Conservation (phyloP, 1,139 yeast species). For the Candida sp. region DNA sequence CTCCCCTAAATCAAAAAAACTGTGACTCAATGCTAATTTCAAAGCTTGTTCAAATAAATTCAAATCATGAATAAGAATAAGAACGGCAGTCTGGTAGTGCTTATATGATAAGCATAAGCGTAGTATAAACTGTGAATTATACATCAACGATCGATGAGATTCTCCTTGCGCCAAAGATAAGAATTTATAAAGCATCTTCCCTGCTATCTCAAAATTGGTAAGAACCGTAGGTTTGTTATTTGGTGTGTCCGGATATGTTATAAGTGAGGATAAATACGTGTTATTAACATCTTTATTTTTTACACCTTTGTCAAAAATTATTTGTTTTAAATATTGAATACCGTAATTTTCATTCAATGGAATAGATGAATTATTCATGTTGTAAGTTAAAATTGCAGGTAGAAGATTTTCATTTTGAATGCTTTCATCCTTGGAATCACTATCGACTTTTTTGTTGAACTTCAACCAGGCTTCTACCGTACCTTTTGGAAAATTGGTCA, state of each 20-base stretch:
- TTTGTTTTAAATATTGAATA: constrained; percentile 57
- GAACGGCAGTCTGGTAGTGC: constrained; percentile 64
- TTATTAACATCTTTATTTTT: constrained; percentile 61
- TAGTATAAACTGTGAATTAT: constrained; percentile 72
- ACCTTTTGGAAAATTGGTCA: constrained; percentile 64
- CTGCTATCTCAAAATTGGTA: constrained; percentile 4
- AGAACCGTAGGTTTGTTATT: constrained; percentile 17
- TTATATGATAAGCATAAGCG: constrained; percentile 65
- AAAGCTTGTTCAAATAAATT: constrained; percentile 80
- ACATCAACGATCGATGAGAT: constrained; percentile 17
- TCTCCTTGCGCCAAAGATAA: constrained; percentile 23
- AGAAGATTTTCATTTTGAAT: constrained; percentile 59
- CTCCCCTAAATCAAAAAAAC: constrained; percentile 56
- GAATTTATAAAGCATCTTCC: constrained; percentile 26
- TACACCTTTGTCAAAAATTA: constrained; percentile 50
- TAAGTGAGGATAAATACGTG: constrained; percentile 67
- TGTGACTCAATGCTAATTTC: constrained; percentile 61
- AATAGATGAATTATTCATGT: constrained; percentile 36
- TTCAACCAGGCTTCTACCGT: constrained; percentile 83
- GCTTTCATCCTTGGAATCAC: constrained; percentile 7
- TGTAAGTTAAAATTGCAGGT: constrained; percentile 74
- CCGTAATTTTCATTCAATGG: constrained; percentile 54
- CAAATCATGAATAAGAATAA: constrained; percentile 62
- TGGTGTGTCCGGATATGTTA: constrained; percentile 50
- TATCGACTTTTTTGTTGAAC: constrained; percentile 15